phyloP scores from a whole-genome alignment of 306 rosid genomes.

The Carpinus fangiana region DNA sequence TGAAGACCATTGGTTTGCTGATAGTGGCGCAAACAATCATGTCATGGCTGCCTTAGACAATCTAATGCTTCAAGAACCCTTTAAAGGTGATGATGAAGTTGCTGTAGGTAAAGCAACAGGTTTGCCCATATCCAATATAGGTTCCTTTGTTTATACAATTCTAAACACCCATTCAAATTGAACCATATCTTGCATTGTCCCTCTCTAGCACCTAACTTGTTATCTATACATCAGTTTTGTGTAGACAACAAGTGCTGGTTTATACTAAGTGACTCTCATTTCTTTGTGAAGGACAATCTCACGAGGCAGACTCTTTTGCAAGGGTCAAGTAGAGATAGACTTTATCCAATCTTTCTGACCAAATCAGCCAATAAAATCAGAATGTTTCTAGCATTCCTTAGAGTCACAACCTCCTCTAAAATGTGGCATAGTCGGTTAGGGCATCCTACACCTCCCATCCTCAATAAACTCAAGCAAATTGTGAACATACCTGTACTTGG shows the following conservation, averaged over 20 bases:
- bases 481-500: not conserved
- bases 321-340: not conserved
- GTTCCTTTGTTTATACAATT: not conserved
- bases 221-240: not conserved
- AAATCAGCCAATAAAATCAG: not conserved
- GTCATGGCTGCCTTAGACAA: not conserved
- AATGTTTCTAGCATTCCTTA: not conserved
- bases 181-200: not conserved
- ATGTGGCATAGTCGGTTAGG: not conserved
- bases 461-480: not conserved
- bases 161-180: not conserved
- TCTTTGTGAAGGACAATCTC: not conserved
- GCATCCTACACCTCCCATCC: not conserved
- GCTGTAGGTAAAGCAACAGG: not conserved
- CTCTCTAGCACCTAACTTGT: not conserved
- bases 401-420: not conserved
- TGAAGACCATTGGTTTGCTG: not conserved
- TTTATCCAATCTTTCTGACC: not conserved
- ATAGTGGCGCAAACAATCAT: not conserved
- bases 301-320: not conserved
- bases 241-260: not conserved
- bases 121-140: not conserved
- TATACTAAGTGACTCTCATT: not conserved
- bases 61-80: not conserved
- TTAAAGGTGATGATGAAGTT: not conserved